Evolutionary conservation across 164 flowering plant genomes (phyloP).

Genomic region (Vitis labrusca): DNA sequence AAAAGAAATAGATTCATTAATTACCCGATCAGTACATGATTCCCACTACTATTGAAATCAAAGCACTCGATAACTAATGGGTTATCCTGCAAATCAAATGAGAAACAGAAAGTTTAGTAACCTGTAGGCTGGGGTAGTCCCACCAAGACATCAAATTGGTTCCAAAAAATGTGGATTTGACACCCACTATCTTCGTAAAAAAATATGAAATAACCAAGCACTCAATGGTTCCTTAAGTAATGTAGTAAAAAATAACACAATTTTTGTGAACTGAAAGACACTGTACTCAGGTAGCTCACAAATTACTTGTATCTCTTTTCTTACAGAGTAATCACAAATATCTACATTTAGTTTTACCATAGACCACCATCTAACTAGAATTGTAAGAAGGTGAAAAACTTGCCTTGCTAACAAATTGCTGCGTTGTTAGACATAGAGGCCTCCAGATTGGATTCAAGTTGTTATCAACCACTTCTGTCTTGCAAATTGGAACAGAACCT

Average conservation of each 20-base stretch:
- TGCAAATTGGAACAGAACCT: conserved; percentile 69
- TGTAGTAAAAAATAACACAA: too few species aligned
- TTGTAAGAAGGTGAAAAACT: conserved; percentile 15
- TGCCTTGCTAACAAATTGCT: conserved; percentile 83
- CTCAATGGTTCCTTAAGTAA: too few species aligned
- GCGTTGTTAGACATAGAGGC: conserved; percentile 62
- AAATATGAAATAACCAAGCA: too few species aligned
- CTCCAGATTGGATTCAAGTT: conserved; percentile 80
- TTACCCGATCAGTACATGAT: conserved; percentile 82
- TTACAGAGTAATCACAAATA: too few species aligned
- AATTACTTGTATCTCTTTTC: too few species aligned
- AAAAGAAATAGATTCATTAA: neutral
- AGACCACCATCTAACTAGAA: neutral
- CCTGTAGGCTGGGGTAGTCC: too few species aligned
- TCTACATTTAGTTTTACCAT: too few species aligned
- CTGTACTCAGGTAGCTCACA: neutral
- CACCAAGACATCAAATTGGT: too few species aligned
- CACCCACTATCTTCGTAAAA: too few species aligned
- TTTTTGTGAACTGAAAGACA: too few species aligned
- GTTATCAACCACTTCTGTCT: conserved; percentile 81
- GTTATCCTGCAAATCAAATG: conserved; percentile 56
- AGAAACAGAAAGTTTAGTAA: neutral
- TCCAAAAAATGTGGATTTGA: too few species aligned
- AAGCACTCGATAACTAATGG: conserved; percentile 86
- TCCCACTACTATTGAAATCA: conserved; percentile 83